Evolutionary conservation across 768 basidiomycete species (phyloP).

Genomic region (Amanita muscaria): DNA sequence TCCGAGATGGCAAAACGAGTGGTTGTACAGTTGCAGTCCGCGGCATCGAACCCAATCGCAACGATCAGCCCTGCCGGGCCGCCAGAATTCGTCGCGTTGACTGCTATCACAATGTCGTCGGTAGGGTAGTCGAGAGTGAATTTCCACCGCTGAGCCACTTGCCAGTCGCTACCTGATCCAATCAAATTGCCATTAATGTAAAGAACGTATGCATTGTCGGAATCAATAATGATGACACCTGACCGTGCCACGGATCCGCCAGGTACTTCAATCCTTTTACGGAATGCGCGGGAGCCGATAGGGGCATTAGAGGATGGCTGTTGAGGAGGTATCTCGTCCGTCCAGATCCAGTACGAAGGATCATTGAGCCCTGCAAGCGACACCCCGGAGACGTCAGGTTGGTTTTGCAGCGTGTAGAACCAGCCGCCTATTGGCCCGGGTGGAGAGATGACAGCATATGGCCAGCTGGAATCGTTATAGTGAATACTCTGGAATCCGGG

Average conservation of each 20-base stretch:
- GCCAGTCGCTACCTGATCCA: conserved; percentile 1
- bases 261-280: background rate
- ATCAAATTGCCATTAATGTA: conserved; percentile 3
- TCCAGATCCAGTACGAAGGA: conserved; percentile 25
- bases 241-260: background rate
- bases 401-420: conserved; percentile 6
- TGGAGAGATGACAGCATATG: conserved; percentile 18
- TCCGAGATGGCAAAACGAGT: background rate
- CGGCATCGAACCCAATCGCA: background rate
- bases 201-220: conserved; percentile 5
- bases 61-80: conserved; percentile 3
- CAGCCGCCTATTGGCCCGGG: conserved; percentile 12
- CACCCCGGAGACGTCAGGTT: conserved; percentile 15
- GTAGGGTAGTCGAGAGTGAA: background rate
- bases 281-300: conserved; percentile 9
- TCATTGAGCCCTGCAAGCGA: no score
- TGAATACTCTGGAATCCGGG: conserved; percentile 22
- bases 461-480: conserved; percentile 24
- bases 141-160: background rate
- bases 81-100: background rate
- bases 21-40: background rate
- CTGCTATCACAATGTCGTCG: conserved; percentile 1
- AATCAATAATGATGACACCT: conserved; percentile 1
- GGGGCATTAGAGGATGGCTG: background rate
- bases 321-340: conserved; percentile 16